Base-by-base conservation (phyloP, 75 land plant species). In the Pseudotsuga menziesii region DNA sequence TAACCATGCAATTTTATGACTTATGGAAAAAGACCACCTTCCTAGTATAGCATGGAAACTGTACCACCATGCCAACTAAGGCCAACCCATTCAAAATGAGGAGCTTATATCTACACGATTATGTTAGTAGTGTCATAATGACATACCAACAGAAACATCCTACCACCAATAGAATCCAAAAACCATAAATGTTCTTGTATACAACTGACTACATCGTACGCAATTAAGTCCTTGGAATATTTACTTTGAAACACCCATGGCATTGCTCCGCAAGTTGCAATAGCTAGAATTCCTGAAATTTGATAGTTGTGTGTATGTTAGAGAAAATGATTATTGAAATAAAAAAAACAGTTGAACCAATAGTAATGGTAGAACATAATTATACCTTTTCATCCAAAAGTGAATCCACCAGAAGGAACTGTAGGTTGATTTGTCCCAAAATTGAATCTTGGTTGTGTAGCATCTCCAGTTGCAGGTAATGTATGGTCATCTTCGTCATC, bases 401-500 rank as follows among this genome's bases (percentile, higher is more conserved):
- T 79, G 54, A 83, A 83, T 56, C 84, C 78, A n/a, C 81, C 78
- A 59, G 77, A 56, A 25, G 76, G 84, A 72, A 74, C 56, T 56
- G 76, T 73, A n/a, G 79, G 58, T 29, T 66, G 70, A 66, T 66
- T 66, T 56, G 70, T 5, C 7, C 83, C 85, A 76, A 83, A 86
- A 11, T 56, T 57, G 79, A 87, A 88, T 15, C 75, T 74, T 20
- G 77, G 48, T 64, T 84, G 87, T 55, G 79, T 60, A n/a, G n/a
- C n/a, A n/a, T n/a, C n/a, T n/a, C n/a, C n/a, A 58, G 85, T 73
- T 5, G 81, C 78, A 58, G 60, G 44, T 61, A 78, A 76, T 56
- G 69, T 58, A 26, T 78, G 75, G 71, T 78, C 79, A 19, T 90
- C 90, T 20, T 90, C 94, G 20, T 91, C 93, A 44, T 90, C 92